Evolutionary conservation across 208 protist genomes (phyloP).

Genomic region (Crithidia bombi): DNA sequence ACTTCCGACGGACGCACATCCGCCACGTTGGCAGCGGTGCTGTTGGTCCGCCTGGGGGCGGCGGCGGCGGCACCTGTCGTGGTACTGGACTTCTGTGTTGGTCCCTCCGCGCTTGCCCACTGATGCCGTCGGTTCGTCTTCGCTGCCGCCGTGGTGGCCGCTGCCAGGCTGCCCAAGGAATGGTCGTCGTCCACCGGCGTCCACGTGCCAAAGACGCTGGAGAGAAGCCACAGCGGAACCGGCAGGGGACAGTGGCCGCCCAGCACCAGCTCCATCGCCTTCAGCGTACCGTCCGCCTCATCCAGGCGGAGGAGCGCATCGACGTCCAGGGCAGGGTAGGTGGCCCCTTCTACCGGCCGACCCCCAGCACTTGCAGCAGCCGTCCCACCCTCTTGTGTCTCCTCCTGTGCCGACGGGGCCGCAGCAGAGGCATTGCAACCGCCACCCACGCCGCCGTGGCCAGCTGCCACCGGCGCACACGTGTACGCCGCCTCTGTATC

Average conservation of each 20-base stretch:
- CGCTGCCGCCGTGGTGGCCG: neutral
- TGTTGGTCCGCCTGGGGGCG: neutral
- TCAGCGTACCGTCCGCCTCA: conserved; percentile 15
- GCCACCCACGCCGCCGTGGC: neutral
- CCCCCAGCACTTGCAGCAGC: neutral
- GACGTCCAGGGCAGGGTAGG: neutral
- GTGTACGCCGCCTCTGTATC: conserved; percentile 6
- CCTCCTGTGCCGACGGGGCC: too few species aligned
- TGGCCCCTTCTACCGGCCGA: neutral
- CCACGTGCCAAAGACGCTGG: conserved; percentile 23
- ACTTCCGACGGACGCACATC: neutral
- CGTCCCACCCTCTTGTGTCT: neutral
- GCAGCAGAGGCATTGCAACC: neutral
- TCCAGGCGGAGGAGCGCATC: neutral
- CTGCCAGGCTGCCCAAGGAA: neutral
- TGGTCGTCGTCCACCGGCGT: conserved; percentile 7
- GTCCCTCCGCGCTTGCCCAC: neutral
- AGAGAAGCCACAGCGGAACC: conserved; percentile 45
- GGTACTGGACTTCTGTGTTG: neutral
- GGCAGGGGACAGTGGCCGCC: conserved; percentile 37
- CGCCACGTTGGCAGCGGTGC: neutral
- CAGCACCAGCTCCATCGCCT: conserved; percentile 32
- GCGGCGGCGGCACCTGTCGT: neutral
- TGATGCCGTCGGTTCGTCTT: neutral
- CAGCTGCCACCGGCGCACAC: neutral